Evolutionary conservation across 768 basidiomycete species (phyloP).

Genomic region (Hygrophorus pudorinus): DNA sequence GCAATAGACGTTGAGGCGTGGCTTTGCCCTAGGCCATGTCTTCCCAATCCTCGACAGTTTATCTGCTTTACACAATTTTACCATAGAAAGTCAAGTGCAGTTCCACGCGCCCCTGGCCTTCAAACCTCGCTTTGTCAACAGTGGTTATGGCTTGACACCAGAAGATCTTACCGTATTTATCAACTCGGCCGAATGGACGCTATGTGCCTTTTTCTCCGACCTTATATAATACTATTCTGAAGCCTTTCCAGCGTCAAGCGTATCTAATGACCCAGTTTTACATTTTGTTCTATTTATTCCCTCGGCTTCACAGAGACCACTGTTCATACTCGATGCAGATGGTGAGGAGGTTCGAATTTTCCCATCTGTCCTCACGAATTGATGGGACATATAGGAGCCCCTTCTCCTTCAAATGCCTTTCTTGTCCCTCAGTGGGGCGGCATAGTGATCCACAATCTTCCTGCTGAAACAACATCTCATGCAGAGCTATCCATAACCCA

Average conservation of each 20-base stretch:
- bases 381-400: slow-evolving; percentile 26
- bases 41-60: slow-evolving; percentile 54
- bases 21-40: slow-evolving; percentile 48
- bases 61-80: slow-evolving; percentile 74
- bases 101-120: slow-evolving; percentile 87
- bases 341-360: slow-evolving; percentile 24
- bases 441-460: slow-evolving; percentile 67
- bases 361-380: slow-evolving; percentile 4
- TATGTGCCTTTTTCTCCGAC: slow-evolving; percentile 44
- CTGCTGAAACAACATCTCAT: slow-evolving; percentile 18
- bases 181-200: slow-evolving; percentile 92
- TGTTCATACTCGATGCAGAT: slow-evolving; percentile 50
- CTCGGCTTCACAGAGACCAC: slow-evolving; percentile 52
- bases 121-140: slow-evolving; percentile 33
- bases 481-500: slow-evolving; percentile 30
- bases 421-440: slow-evolving; percentile 93
- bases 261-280: slow-evolving; percentile 87
- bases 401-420: slow-evolving; percentile 56
- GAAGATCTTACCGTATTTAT: slow-evolving; percentile 90
- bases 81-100: slow-evolving; percentile 90
- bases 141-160: slow-evolving; percentile 50
- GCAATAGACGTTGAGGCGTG: background rate
- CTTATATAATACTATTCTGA: background rate
- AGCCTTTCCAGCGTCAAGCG: slow-evolving; percentile 63
- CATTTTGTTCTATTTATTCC: slow-evolving; percentile 91